Percentiles rank a stretch among this genome's conserved stretches.
These are phyloP conservation scores for Aspergillus phoenicis DNA, from an alignment of 2,329 filamentous ascomycete species.

Conservation along the genomic window DNA sequence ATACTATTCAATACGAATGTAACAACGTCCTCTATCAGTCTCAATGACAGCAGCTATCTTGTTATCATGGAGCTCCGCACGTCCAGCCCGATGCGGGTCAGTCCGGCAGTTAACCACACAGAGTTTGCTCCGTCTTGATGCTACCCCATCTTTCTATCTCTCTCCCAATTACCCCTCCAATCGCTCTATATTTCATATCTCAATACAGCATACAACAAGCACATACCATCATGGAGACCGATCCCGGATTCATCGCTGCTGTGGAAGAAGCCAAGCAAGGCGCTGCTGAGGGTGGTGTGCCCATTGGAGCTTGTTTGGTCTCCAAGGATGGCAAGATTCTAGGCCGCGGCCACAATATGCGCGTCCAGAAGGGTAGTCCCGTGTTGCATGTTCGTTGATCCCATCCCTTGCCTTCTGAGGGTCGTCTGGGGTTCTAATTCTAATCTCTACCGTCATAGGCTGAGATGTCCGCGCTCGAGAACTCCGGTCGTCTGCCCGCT, in stretches of 20 bases:
- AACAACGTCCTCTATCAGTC: not conserved
- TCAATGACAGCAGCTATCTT: not conserved
- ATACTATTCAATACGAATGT: not conserved
- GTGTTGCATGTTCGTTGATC: conserved; percentile 66
- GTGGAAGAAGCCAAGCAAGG: conserved; percentile 60
- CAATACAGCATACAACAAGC: not conserved
- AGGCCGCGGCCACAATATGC: conserved; percentile 73
- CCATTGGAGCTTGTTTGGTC: conserved; percentile 65
- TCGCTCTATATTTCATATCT: not conserved
- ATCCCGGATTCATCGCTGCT: conserved; percentile 59
- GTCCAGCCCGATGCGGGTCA: not conserved
- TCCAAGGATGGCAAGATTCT: conserved; percentile 69
- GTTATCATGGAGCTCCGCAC: conserved; percentile 1
- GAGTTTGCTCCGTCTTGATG: conserved; percentile 3
- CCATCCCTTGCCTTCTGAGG: not conserved
- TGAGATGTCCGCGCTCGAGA: conserved; percentile 74
- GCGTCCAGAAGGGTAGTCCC: conserved; percentile 70
- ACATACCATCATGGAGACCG: conserved; percentile 37
- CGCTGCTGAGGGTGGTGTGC: conserved; percentile 60
- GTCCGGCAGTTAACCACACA: conserved; percentile 1
- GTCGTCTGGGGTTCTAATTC: not conserved
- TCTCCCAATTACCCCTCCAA: conserved; percentile 14
- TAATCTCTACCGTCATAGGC: conserved; percentile 52
- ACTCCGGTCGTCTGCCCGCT: conserved; percentile 71
- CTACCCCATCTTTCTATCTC: not conserved